Percentiles rank a stretch among this genome's conserved stretches.
Evolutionary conservation across 805 yeast species (phyloP).

Genomic region (Limtongia smithiae): DNA sequence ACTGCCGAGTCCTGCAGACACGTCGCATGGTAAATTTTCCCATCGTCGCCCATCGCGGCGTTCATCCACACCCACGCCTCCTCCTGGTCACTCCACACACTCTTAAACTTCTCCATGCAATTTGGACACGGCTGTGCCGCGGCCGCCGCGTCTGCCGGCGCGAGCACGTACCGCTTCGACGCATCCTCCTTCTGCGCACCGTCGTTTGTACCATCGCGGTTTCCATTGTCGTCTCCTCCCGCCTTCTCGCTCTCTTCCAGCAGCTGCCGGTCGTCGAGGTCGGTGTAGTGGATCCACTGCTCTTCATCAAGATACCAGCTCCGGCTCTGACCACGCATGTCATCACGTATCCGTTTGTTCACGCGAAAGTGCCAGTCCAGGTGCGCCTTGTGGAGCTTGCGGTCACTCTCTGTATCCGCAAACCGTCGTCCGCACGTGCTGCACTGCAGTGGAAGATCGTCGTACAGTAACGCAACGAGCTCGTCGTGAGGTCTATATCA

Average conservation of each 20-base stretch:
- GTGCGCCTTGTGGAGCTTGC: constrained; percentile 56
- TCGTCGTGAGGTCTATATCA: constrained; percentile 34
- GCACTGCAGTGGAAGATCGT: constrained; percentile 73
- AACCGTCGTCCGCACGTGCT: constrained; percentile 87
- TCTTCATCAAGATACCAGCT: constrained; percentile 74
- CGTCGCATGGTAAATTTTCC: constrained; percentile 58
- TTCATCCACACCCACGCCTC: constrained; percentile 84
- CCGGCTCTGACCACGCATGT: constrained; percentile 57
- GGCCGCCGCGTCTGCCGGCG: constrained; percentile 61
- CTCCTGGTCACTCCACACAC: constrained; percentile 65
- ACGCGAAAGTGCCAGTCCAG: constrained; percentile 96
- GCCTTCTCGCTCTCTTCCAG: constrained; percentile 8
- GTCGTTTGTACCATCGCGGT: constrained; percentile 16
- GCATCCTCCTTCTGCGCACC: constrained; percentile 31
- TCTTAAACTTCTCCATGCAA: constrained; percentile 61
- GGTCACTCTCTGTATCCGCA: constrained; percentile 55
- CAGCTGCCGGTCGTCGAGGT: constrained; percentile 17
- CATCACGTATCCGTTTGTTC: constrained; percentile 66
- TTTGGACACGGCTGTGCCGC: constrained; percentile 62
- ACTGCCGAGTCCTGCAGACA: constrained; percentile 74
- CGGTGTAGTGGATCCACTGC: constrained; percentile 34
- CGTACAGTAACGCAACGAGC: constrained; percentile 46
- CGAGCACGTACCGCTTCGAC: constrained; percentile 49
- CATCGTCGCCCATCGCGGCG: constrained; percentile 49
- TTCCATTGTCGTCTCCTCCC: constrained; percentile 10